Evolutionary conservation across 352 stramenopile genomes (phyloP).

Genomic region (Phytopythium mirpurense): DNA sequence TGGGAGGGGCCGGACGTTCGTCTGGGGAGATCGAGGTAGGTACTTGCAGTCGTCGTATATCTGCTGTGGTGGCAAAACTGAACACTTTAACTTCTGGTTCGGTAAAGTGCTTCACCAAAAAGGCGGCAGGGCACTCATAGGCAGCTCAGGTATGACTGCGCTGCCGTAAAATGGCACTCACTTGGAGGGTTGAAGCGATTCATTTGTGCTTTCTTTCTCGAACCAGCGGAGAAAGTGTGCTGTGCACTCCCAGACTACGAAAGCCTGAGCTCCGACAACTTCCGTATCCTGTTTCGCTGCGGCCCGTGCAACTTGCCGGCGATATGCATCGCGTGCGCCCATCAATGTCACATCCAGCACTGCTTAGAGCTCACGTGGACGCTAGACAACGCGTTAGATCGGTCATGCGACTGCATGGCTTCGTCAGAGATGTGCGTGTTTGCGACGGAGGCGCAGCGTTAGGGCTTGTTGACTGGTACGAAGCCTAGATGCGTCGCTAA

Average conservation of each 20-base stretch:
- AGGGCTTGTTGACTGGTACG: not conserved
- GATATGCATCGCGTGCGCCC: slow-evolving; percentile 65
- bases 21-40: slow-evolving; percentile 70
- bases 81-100: too few relatives aligned
- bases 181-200: too few relatives aligned
- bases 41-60: not conserved
- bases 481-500: not conserved
- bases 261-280: slow-evolving; percentile 64
- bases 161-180: too few relatives aligned
- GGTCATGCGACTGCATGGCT: slow-evolving; percentile 42
- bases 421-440: slow-evolving; percentile 29
- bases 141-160: slow-evolving; percentile 15
- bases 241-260: slow-evolving; percentile 43
- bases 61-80: too few relatives aligned
- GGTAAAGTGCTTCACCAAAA: not conserved
- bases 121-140: slow-evolving; percentile 16
- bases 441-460: not conserved
- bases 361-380: slow-evolving; percentile 56
- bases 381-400: slow-evolving; percentile 44
- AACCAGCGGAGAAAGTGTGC: slow-evolving; percentile 41
- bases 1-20: slow-evolving; percentile 63
- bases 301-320: slow-evolving; percentile 39
- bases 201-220: not conserved
- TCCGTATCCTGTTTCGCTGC: slow-evolving; percentile 64
- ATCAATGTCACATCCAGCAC: slow-evolving; percentile 58